A percentile compares a stretch with the other conserved stretches of the same genome.
phyloP scores from a whole-genome alignment of 148 eudicot species.

The Vaccinium macrocarpon region DNA sequence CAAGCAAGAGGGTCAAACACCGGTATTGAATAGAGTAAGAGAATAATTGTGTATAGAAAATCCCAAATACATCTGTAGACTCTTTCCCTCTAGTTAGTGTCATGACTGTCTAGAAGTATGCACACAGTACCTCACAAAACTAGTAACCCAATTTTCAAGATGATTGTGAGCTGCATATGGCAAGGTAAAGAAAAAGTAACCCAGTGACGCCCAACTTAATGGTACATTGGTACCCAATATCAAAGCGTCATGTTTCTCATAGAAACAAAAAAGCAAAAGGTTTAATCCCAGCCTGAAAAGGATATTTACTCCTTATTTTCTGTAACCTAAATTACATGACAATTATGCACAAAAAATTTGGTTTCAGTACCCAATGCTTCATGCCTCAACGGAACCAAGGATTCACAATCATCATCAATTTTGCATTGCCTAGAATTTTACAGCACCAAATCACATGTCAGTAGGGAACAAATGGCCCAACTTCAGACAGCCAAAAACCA shows the following conservation, averaged over 20 bases:
- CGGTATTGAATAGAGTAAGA: background rate
- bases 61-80: background rate
- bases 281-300: background rate
- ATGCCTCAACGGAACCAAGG: no score
- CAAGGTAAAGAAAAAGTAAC: no score
- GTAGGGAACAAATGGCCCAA: background rate
- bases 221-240: no score
- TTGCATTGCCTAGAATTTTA: background rate
- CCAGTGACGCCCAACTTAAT: no score
- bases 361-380: background rate
- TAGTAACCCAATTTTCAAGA: background rate
- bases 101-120: background rate
- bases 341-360: background rate
- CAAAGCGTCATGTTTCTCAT: no score
- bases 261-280: no score
- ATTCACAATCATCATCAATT: background rate
- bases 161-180: background rate
- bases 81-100: background rate
- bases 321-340: no score
- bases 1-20: conserved; percentile 10
- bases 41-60: background rate
- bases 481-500: background rate
- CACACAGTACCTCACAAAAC: background rate
- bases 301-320: no score
- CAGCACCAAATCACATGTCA: background rate